Evolutionary conservation across 2,329 filamentous ascomycete genomes (phyloP).

Genomic region (Aspergillus sp.): DNA sequence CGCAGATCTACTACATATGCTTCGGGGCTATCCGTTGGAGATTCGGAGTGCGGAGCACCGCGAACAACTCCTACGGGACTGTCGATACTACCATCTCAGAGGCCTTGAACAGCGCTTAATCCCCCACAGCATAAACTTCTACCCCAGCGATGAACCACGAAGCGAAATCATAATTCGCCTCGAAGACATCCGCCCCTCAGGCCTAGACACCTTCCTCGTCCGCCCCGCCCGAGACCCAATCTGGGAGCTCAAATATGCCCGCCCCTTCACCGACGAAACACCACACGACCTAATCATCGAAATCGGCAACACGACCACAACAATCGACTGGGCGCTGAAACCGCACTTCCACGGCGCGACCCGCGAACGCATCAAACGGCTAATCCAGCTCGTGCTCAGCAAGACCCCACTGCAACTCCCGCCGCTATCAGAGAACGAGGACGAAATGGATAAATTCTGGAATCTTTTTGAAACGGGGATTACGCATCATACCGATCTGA

Average conservation of each 20-base stretch:
- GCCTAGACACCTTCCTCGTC: conserved; percentile 70
- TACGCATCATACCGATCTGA: conserved; percentile 25
- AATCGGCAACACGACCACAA: conserved; percentile 61
- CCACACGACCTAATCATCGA: conserved; percentile 72
- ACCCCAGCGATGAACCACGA: conserved; percentile 49
- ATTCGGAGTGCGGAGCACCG: conserved; percentile 73
- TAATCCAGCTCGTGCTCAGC: conserved; percentile 74
- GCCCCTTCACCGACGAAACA: conserved; percentile 75
- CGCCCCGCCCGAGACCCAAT: conserved; percentile 67
- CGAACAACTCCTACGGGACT: conserved; percentile 70
- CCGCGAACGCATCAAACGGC: conserved; percentile 61
- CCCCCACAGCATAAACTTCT: conserved; percentile 67
- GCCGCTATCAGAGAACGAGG: conserved; percentile 54
- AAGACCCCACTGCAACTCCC: conserved; percentile 64
- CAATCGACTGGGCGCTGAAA: conserved; percentile 38
- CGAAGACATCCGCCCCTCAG: conserved; percentile 83
- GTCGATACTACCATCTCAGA: conserved; percentile 87
- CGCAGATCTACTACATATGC: conserved; percentile 68
- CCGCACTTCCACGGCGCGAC: conserved; percentile 45
- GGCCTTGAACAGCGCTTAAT: conserved; percentile 84
- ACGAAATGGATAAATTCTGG: conserved; percentile 41
- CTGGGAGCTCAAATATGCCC: conserved; percentile 63
- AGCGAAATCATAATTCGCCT: conserved; percentile 72
- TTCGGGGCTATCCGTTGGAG: conserved; percentile 75
- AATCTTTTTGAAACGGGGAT: too few species aligned